phyloP scores from a whole-genome alignment of 371 early-diverging fungal species.

The Paraphysoderma sedebokerense region DNA sequence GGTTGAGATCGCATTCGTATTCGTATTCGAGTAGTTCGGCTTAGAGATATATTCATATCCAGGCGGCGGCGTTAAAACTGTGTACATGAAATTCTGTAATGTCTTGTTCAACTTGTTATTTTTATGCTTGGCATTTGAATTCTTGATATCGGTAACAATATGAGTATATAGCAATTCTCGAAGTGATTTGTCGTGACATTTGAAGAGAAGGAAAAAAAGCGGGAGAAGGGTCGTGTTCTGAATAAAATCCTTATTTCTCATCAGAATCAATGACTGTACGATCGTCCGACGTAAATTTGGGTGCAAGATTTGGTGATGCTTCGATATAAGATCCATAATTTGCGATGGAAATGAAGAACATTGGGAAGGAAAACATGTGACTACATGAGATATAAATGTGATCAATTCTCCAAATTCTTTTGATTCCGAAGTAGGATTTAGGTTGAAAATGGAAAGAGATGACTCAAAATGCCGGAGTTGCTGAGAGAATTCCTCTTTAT shows the following conservation, averaged over 20 bases:
- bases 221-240: slow-evolving; percentile 46
- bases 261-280: slow-evolving; percentile 76
- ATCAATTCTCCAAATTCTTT: slow-evolving; percentile 69
- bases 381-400: slow-evolving; percentile 69
- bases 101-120: slow-evolving; percentile 92
- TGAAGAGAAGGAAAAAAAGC: slow-evolving; percentile 84
- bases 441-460: slow-evolving; percentile 60
- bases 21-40: not conserved
- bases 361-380: slow-evolving; percentile 64
- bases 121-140: slow-evolving; percentile 71
- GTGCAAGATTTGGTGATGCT: slow-evolving; percentile 55
- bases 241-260: slow-evolving; percentile 68
- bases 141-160: slow-evolving; percentile 86
- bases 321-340: slow-evolving; percentile 58
- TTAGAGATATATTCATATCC: not conserved
- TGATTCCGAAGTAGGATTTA: slow-evolving; percentile 70
- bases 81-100: slow-evolving; percentile 89
- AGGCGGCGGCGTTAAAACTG: slow-evolving; percentile 34
- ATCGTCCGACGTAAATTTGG: slow-evolving; percentile 68
- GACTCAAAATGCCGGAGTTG: slow-evolving; percentile 85
- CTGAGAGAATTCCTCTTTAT: slow-evolving; percentile 81
- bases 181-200: slow-evolving; percentile 76
- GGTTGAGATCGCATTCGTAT: not conserved
- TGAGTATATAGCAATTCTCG: slow-evolving; percentile 70
- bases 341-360: slow-evolving; percentile 59